phyloP scores from a whole-genome alignment of 148 eudicot species.

The Fagopyrum homotropicum region DNA sequence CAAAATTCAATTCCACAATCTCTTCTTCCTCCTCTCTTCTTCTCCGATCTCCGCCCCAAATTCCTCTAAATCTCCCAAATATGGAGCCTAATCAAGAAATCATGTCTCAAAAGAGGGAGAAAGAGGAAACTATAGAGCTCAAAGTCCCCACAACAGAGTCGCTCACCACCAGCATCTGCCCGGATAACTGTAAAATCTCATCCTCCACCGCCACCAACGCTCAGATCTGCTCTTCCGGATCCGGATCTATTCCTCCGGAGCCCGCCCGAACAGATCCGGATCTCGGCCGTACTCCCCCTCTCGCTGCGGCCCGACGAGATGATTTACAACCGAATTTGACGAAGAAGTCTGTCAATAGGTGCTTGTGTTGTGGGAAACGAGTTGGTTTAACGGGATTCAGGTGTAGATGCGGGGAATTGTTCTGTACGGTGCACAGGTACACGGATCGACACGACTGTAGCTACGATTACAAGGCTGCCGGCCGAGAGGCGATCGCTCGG shows the following conservation, averaged over 20 bases:
- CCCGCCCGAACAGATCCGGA: background rate
- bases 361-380: slow-evolving; percentile 50
- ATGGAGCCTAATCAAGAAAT: background rate
- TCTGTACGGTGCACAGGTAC: slow-evolving; percentile 62
- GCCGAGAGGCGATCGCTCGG: slow-evolving; percentile 51
- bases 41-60: slow-evolving; percentile 2
- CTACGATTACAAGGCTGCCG: slow-evolving; percentile 55
- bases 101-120: slow-evolving; percentile 70
- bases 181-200: slow-evolving; percentile 14
- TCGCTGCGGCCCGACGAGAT: too few relatives aligned
- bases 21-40: slow-evolving; percentile 6
- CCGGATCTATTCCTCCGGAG: background rate
- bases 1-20: background rate
- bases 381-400: slow-evolving; percentile 66
- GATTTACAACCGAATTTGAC: background rate
- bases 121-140: slow-evolving; percentile 58
- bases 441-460: slow-evolving; percentile 61
- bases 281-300: background rate
- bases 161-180: slow-evolving; percentile 20
- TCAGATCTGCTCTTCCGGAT: slow-evolving; percentile 20
- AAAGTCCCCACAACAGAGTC: slow-evolving; percentile 39
- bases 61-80: background rate
- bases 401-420: slow-evolving; percentile 55
- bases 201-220: slow-evolving; percentile 18
- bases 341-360: slow-evolving; percentile 24